A percentile compares a stretch with the other conserved stretches of the same genome.
phyloP scores from a whole-genome alignment of 2,329 filamentous ascomycete species.

The Byssochlamys sp. region DNA sequence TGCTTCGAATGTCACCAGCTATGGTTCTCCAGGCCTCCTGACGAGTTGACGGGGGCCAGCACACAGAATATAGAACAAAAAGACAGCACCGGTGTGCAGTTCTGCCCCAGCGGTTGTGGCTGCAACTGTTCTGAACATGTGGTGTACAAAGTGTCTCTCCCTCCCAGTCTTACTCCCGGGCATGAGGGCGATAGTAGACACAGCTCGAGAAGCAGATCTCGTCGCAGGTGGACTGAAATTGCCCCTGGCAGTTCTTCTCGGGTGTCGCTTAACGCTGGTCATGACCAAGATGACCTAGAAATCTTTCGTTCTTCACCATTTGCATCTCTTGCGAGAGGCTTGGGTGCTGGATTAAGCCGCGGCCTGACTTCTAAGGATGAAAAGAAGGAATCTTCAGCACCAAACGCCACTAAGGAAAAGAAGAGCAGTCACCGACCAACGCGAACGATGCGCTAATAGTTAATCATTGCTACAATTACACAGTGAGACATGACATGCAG shows the following conservation, averaged over 20 bases:
- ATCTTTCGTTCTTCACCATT: slow-evolving; percentile 30
- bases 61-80: background rate
- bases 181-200: background rate
- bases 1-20: slow-evolving; percentile 36
- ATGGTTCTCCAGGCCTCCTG: slow-evolving; percentile 27
- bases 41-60: background rate
- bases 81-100: slow-evolving; percentile 11
- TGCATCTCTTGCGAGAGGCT: slow-evolving; percentile 31
- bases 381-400: slow-evolving; percentile 16
- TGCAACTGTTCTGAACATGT: slow-evolving; percentile 36
- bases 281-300: slow-evolving; percentile 26
- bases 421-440: slow-evolving; percentile 6
- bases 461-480: background rate
- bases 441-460: slow-evolving; percentile 2
- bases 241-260: background rate
- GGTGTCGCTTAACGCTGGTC: slow-evolving; percentile 8
- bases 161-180: slow-evolving; percentile 10
- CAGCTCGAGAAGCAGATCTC: background rate
- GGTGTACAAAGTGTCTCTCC: slow-evolving; percentile 22
- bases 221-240: background rate
- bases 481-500: background rate
- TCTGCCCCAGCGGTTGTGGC: slow-evolving; percentile 40
- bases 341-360: slow-evolving; percentile 34
- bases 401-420: slow-evolving; percentile 3
- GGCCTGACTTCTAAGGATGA: slow-evolving; percentile 27